Base-by-base conservation (phyloP, 129 eudicot species). In the Helichrysum umbraculigerum region DNA sequence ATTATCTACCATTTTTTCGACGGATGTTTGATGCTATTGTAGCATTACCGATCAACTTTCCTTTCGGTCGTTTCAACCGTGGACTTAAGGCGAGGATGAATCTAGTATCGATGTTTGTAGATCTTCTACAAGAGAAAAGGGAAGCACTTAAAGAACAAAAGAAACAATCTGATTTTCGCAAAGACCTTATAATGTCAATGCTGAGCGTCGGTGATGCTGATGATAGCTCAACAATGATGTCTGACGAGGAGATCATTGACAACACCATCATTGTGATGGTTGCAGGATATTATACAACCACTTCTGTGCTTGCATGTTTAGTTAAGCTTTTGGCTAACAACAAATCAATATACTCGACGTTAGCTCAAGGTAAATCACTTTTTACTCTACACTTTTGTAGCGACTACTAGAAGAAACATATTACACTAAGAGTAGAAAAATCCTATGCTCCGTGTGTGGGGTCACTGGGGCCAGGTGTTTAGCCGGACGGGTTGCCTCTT, bases 161-260 rank as follows among this genome's bases (percentile, higher is more conserved):
- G 12, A 16, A 44, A 2, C 12, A 44, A 44, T 16, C 52, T 8
- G 4, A 12, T 14, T 44, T 14, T 12, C 8, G 52, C 3, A 44
- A 12, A 10, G 52, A 44, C 12, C 4, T 44, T 17, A 44, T 44
- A 10, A 44, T 0, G 17, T 44, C 52, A 17, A 44, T 44, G 52
- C 17, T 42, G 4, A 42, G 16, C 52, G 12, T 44, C 52, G 52
- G 52, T 25, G 28, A 25, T 44, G 50, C 66, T 5, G 56, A 65
- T 11, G 67, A 67, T 57, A 41, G 34, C 39, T 80, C 81, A 33
- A 44, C 52, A 44, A 12, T 44, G 52, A 44, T 44, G 52, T 44
- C 52, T 3, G 52, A 44, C 3, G 52, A 80, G 59, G 87, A 84
- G 78, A 84, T 84, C 71, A 68, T 79, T 50, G 87, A 84, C 82